Conservation (phyloP, 202 grass and related monocot genomes). For the Saccharum hybrid region DNA sequence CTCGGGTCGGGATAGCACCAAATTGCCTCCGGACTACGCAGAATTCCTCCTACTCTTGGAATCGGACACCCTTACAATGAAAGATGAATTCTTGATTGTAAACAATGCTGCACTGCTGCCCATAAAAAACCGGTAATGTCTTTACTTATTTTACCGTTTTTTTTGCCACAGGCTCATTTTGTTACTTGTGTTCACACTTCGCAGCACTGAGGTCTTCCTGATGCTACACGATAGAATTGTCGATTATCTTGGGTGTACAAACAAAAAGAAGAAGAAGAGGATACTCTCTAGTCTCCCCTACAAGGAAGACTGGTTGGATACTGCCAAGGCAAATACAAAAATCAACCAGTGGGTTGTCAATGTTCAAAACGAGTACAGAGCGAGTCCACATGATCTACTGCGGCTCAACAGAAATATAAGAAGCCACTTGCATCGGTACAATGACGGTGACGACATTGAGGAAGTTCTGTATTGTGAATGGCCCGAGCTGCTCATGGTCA, state of each 20-base stretch:
- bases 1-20: background rate
- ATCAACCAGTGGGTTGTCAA: conserved; percentile 27
- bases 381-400: background rate
- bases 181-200: background rate
- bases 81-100: conserved; percentile 35
- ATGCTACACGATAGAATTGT: conserved; percentile 34
- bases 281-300: conserved; percentile 28
- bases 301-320: conserved; percentile 29
- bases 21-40: conserved; percentile 6
- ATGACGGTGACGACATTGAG: background rate
- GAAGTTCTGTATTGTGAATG: conserved; percentile 24
- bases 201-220: conserved; percentile 37
- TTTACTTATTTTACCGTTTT: background rate
- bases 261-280: background rate
- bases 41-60: background rate
- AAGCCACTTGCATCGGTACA: conserved; percentile 21
- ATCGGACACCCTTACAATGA: background rate
- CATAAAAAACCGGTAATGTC: conserved; percentile 28
- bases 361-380: background rate
- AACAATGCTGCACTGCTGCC: conserved; percentile 29
- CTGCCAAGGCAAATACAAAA: conserved; percentile 14
- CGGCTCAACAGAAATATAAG: conserved; percentile 38
- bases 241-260: background rate
- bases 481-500: conserved; percentile 26
- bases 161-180: background rate